These are phyloP conservation scores for Chalara sp. DNA, from an alignment of 2,329 filamentous ascomycete genomes.

Conservation along the genomic window DNA sequence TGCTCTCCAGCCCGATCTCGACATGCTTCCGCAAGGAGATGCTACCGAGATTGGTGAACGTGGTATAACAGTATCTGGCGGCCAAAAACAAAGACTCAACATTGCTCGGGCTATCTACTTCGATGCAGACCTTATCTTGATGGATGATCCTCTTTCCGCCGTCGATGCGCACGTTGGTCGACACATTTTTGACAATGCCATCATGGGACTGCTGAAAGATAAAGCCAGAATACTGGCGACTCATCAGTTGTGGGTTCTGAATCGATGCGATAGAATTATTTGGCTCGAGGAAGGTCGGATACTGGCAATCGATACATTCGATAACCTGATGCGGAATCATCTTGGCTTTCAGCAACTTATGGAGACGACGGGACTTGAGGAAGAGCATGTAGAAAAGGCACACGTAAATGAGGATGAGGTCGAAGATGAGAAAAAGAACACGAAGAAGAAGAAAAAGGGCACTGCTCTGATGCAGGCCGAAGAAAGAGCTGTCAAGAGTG, in stretches of 20 bases:
- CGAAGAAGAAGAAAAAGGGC: constrained; percentile 43
- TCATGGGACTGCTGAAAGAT: constrained; percentile 78
- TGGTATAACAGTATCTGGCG: constrained; percentile 90
- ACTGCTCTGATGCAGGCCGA: constrained; percentile 65
- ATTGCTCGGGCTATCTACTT: constrained; percentile 79
- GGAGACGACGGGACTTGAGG: constrained; percentile 73
- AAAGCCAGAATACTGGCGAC: constrained; percentile 91
- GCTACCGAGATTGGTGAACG: constrained; percentile 90
- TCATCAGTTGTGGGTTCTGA: constrained; percentile 90
- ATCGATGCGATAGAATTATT: constrained; percentile 83
- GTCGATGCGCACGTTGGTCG: constrained; percentile 65
- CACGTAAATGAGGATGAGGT: constrained; percentile 41
- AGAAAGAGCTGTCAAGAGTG: constrained; percentile 55
- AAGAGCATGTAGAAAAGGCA: constrained; percentile 47
- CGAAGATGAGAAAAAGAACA: constrained; percentile 34
- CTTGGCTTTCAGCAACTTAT: constrained; percentile 73
- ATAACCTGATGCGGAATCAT: constrained; percentile 76
- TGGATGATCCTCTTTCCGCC: constrained; percentile 64
- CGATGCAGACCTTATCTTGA: constrained; percentile 58
- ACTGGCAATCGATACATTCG: constrained; percentile 80
- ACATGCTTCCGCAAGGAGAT: constrained; percentile 89
- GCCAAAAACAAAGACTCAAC: constrained; percentile 91
- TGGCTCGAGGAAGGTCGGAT: constrained; percentile 87
- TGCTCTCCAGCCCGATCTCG: constrained; percentile 75
- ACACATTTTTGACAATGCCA: constrained; percentile 88